Evolutionary conservation across 2,329 filamentous ascomycete genomes (phyloP).

Genomic region (Corynespora cassiicola): DNA sequence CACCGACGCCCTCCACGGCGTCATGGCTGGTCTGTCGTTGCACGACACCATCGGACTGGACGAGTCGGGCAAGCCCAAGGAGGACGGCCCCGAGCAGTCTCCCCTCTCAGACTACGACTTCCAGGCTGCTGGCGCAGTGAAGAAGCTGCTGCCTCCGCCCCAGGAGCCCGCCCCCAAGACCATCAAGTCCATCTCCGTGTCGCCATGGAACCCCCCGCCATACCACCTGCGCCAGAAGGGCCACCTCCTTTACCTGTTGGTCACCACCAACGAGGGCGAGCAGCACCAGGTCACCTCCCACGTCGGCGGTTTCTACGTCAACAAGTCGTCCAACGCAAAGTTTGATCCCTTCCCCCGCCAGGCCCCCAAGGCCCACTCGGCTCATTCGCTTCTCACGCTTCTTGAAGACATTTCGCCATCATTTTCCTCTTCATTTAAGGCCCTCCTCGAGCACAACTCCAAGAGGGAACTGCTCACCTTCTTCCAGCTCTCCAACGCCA

Average conservation of each 20-base stretch:
- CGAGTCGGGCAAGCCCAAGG: slow-evolving; percentile 31
- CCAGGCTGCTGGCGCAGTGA: slow-evolving; percentile 69
- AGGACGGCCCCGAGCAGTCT: slow-evolving; percentile 41
- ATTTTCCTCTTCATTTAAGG: slow-evolving; percentile 77
- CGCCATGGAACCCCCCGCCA: slow-evolving; percentile 95
- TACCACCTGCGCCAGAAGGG: slow-evolving; percentile 90
- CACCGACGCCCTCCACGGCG: slow-evolving; percentile 84
- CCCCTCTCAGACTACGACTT: slow-evolving; percentile 77
- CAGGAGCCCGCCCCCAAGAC: slow-evolving; percentile 81
- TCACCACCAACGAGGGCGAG: slow-evolving; percentile 93
- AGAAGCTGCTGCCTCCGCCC: slow-evolving; percentile 71
- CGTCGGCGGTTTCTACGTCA: slow-evolving; percentile 94
- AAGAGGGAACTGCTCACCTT: slow-evolving; percentile 86
- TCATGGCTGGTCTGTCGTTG: slow-evolving; percentile 83
- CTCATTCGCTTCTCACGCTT: slow-evolving; percentile 86
- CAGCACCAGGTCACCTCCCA: slow-evolving; percentile 93
- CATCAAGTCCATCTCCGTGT: slow-evolving; percentile 85
- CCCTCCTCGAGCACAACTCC: slow-evolving; percentile 84
- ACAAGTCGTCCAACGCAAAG: slow-evolving; percentile 92
- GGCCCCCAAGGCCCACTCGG: slow-evolving; percentile 76
- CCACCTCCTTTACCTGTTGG: slow-evolving; percentile 87
- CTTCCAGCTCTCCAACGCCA: slow-evolving; percentile 94
- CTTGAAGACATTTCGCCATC: slow-evolving; percentile 82
- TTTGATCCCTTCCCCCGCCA: slow-evolving; percentile 88
- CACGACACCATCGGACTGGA: slow-evolving; percentile 75